Conservation (phyloP, 2,329 filamentous ascomycete genomes). For the Metarhizium brunneum region DNA sequence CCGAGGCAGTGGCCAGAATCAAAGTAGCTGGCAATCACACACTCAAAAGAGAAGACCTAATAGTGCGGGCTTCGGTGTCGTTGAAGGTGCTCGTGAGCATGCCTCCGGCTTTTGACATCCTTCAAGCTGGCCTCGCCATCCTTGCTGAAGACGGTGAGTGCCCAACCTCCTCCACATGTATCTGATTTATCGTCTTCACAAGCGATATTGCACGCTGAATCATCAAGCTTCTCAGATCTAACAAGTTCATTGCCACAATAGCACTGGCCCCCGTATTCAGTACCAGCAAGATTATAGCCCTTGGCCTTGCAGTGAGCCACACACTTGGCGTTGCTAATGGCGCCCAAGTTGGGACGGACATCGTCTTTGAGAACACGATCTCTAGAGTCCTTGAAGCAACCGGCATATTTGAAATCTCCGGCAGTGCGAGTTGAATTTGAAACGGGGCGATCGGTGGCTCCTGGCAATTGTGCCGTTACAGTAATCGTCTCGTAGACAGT, state of each 20-base stretch:
- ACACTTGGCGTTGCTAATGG: slow-evolving; percentile 35
- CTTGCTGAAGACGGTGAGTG: slow-evolving; percentile 34
- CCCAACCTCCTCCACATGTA: slow-evolving; percentile 40
- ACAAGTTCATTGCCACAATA: slow-evolving; percentile 34
- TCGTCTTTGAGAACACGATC: slow-evolving; percentile 30
- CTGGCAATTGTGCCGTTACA: slow-evolving; percentile 24
- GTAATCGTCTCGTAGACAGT: slow-evolving; percentile 39
- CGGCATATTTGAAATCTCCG: slow-evolving; percentile 27
- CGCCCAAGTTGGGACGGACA: slow-evolving; percentile 30
- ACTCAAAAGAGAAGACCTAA: slow-evolving; percentile 7
- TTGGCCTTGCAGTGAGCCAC: slow-evolving; percentile 35
- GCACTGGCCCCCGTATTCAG: slow-evolving; percentile 44
- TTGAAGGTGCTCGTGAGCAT: slow-evolving; percentile 26
- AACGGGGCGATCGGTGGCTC: slow-evolving; percentile 6
- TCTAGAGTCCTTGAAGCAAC: slow-evolving; percentile 32
- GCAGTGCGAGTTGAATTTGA: slow-evolving; percentile 10
- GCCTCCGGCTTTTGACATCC: slow-evolving; percentile 23
- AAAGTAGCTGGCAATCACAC: background rate
- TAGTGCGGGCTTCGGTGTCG: slow-evolving; percentile 23
- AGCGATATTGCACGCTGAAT: slow-evolving; percentile 29
- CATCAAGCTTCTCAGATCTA: slow-evolving; percentile 31
- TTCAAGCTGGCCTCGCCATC: slow-evolving; percentile 21
- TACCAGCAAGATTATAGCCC: slow-evolving; percentile 35
- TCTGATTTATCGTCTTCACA: slow-evolving; percentile 40
- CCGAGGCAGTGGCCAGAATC: background rate